Conservation (phyloP, 2,329 filamentous ascomycete genomes). For the Pseudogymnoascus sp. region DNA sequence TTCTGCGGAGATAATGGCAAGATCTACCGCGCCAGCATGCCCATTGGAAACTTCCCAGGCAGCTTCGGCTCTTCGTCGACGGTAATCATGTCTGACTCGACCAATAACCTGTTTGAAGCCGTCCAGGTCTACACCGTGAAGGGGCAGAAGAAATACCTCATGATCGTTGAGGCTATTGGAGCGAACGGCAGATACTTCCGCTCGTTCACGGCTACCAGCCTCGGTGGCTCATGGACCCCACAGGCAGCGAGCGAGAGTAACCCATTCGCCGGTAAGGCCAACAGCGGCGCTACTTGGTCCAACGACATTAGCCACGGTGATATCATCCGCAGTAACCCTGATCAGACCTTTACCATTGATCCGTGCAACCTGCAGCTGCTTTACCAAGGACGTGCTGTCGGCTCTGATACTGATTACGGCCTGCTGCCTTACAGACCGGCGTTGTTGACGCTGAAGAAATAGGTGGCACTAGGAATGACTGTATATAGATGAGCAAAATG, state of each 20-base stretch:
- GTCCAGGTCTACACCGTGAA: conserved; percentile 56
- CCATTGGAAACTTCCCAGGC: conserved; percentile 53
- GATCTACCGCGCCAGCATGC: conserved; percentile 57
- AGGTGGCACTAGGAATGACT: background rate
- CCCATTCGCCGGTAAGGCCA: conserved; percentile 61
- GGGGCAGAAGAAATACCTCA: conserved; percentile 50
- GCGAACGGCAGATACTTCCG: conserved; percentile 54
- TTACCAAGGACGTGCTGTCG: conserved; percentile 50
- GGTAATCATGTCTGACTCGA: conserved; percentile 44
- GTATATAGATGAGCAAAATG: background rate
- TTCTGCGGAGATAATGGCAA: conserved; percentile 59
- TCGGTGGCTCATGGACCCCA: conserved; percentile 49
- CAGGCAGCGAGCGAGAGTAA: conserved; percentile 46
- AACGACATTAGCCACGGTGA: conserved; percentile 62
- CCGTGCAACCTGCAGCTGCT: conserved; percentile 57
- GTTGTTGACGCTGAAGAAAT: conserved; percentile 39
- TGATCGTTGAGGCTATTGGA: conserved; percentile 59
- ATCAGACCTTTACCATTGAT: conserved; percentile 56
- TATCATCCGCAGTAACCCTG: conserved; percentile 44
- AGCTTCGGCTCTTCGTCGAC: conserved; percentile 46
- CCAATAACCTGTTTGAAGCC: conserved; percentile 55
- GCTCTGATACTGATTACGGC: conserved; percentile 38
- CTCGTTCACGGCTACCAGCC: conserved; percentile 52
- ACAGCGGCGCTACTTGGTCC: conserved; percentile 57
- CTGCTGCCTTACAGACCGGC: conserved; percentile 46